Base-by-base conservation (phyloP, 305 asterid species). In the Nicotiana rustica region DNA sequence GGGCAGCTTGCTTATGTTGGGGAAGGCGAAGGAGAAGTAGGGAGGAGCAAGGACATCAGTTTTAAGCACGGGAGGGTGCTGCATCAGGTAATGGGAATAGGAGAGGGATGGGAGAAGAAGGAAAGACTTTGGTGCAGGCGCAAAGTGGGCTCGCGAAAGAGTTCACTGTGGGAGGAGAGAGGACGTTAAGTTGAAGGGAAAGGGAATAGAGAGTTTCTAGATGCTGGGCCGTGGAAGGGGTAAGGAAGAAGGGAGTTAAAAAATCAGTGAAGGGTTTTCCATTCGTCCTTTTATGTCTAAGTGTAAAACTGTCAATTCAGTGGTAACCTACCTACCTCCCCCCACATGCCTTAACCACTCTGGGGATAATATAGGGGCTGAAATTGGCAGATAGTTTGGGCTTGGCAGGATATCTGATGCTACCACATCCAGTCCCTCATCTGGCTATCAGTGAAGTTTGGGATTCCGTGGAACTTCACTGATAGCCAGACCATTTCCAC, bases 11-110 rank as follows among this genome's bases (percentile, higher is more conserved):
- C 60, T 70, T 70, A 7, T 70, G 35, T 44, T 44, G 78, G 25
- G 59, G 78, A 19, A 70, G 36, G 35, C 60, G 47, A 70, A 70
- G 60, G 36, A 70, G 78, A 70, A 44, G 60, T 70, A 12, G 60
- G 78, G 60, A 70, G 78, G 78, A 44, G 36, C 21, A n/a, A 70
- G 60, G 60, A 70, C 78, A 10, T 70, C 18, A 70, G 36, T 70
- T 70, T 36, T 70, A 41, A 44, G 35, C 10, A 10, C 31, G 17
- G 19, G 60, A 70, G 78, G 78, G 47, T 70, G 19, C 78, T 71
- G 78, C 78, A 44, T 44, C 35, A 71, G 13, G 78, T 19, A 69
- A 69, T 41, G 57, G 77, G 77, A 41, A 41, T 10, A 69, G 59
- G 77, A 70, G 36, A 41, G 78, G 60, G 35, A 41, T 44, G 57